Percentiles rank a stretch among this genome's conserved stretches.
Evolutionary conservation across 176 grass and related monocot species (phyloP).

Genomic region (Stipa capillata): DNA sequence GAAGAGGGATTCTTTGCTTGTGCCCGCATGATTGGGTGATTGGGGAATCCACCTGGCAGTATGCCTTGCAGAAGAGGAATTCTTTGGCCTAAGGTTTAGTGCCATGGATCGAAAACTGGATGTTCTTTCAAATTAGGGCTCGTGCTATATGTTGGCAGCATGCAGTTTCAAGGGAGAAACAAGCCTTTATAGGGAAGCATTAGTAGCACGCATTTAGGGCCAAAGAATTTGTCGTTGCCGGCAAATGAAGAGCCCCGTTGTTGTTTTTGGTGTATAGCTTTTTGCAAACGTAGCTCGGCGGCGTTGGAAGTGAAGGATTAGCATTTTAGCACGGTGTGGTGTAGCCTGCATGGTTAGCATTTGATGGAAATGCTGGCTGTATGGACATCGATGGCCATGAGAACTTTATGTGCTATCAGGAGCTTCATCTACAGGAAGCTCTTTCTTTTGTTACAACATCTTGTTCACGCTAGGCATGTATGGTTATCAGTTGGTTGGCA

Average conservation of each 20-base stretch:
- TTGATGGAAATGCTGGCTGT: neutral
- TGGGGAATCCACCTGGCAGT: neutral
- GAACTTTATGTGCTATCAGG: neutral
- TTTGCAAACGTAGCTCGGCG: neutral
- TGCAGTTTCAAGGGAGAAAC: neutral
- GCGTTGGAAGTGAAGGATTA: neutral
- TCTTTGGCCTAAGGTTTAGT: constrained; percentile 15
- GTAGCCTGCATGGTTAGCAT: neutral
- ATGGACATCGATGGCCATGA: neutral
- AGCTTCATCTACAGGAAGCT: neutral
- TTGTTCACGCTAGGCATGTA: neutral
- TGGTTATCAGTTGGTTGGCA: neutral
- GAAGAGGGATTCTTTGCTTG: constrained; percentile 10
- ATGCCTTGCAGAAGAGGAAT: neutral
- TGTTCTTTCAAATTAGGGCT: neutral
- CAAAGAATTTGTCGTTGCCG: neutral
- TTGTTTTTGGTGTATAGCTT: neutral
- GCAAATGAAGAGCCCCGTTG: neutral
- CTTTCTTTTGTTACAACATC: neutral
- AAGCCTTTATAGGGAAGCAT: neutral
- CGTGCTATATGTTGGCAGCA: neutral
- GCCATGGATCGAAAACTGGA: neutral
- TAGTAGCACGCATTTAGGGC: neutral
- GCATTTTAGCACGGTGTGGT: neutral
- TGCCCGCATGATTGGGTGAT: neutral